Evolutionary conservation across 345 rosid species (phyloP).

Genomic region (Brassica incana): DNA sequence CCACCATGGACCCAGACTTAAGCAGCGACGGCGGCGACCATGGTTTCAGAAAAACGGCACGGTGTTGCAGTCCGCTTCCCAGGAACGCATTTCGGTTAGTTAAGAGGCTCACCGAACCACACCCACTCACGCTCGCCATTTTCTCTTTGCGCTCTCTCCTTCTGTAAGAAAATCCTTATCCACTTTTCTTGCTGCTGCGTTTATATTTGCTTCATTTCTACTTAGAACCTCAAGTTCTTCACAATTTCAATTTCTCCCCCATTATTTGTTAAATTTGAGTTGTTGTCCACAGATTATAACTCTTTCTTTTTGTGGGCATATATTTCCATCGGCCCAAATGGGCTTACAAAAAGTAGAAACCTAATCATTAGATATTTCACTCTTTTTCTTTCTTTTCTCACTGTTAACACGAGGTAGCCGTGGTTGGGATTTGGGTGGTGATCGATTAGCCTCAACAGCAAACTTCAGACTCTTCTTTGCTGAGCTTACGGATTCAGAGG

Average conservation of each 20-base stretch:
- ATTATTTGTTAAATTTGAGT: not conserved
- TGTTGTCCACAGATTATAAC: too few relatives aligned
- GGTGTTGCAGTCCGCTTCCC: conserved; percentile 38
- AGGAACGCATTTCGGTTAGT: conserved; percentile 34
- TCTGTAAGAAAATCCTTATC: conserved; percentile 31
- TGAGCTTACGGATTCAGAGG: too few relatives aligned
- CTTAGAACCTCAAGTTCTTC: not conserved
- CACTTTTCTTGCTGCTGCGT: not conserved
- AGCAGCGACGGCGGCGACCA: conserved; percentile 30
- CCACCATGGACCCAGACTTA: conserved; percentile 31
- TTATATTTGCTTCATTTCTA: conserved; percentile 23
- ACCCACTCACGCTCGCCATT: conserved; percentile 41
- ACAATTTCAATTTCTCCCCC: not conserved
- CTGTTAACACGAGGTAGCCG: too few relatives aligned
- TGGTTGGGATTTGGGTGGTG: too few relatives aligned
- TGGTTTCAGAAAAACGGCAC: conserved; percentile 35
- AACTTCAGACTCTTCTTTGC: too few relatives aligned
- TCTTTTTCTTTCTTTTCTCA: too few relatives aligned
- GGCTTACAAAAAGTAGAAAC: too few relatives aligned
- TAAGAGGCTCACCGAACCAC: conserved; percentile 28
- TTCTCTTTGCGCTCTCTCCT: not conserved
- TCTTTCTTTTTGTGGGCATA: too few relatives aligned
- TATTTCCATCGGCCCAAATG: too few relatives aligned
- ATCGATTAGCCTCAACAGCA: too few relatives aligned
- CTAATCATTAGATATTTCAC: too few relatives aligned